Base-by-base conservation (phyloP, 495 filamentous ascomycete species). In the Parathielavia hyrcaniae region DNA sequence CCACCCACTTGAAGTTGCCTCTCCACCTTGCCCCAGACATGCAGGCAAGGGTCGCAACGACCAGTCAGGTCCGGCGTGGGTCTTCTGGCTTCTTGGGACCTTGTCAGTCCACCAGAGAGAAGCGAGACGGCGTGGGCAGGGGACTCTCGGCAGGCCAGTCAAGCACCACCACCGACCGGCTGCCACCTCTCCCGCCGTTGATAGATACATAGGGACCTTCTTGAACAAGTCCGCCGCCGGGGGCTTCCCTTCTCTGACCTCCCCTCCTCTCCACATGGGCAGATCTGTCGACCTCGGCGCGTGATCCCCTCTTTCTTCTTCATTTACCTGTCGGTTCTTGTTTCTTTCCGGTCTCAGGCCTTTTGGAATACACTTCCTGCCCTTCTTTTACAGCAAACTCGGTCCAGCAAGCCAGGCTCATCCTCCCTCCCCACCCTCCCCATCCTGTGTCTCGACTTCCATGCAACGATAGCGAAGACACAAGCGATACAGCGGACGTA, bases 271-370 rank as follows among this genome's bases (percentile, higher is more conserved):
- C 65, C 60, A 64, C 68, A 76, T 75, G 74, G 75, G 74, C 73
- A 73, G 70, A 76, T 71, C 70, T 67, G 73, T 78, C 72, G 71
- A 69, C 70, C 64, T 72, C 66, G 74, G 73, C 68, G 63, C 55
- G 69, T 71, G 71, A 71, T 76, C 72, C 74, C 68, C 38, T 73
- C 61, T 59, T 74, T 74, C 72, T 77, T 74, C 66, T 76, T 76
- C 73, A 66, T 73, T 73, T 69, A 68, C 71, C 67, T 72, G 69
- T 72, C 73, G 75, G 74, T 78, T 76, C 72, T 70, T 69, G 62
- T 68, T 76, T 73, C 68, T 77, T 76, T 72, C 50, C 66, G 68
- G 70, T 69, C 73, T 78, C 70, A 69, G 61, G 45, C 47, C 68
- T 75, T 52, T 52, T 77, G 71, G 73, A 75, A 63, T 60, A 69